Percentiles rank a stretch among this genome's conserved stretches.
Conservation (phyloP, 768 basidiomycete genomes). For the Tylopilus balloui region DNA sequence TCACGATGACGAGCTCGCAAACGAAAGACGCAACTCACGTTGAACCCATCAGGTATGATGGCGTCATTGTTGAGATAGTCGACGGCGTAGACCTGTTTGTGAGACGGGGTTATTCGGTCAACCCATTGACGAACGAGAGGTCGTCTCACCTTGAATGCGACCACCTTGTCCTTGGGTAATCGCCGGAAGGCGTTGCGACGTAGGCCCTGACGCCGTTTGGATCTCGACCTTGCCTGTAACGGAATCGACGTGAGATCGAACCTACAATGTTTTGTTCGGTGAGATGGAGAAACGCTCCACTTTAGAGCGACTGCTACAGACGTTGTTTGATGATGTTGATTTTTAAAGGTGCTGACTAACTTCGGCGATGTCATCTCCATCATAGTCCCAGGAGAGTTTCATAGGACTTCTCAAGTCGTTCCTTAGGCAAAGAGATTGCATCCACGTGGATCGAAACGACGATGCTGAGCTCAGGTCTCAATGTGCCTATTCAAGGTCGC, state of each 20-base stretch:
- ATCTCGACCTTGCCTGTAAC: slow-evolving; percentile 38
- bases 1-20: background rate
- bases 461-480: no score
- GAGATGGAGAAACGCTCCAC: no score
- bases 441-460: no score
- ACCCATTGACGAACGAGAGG: background rate
- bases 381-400: no score
- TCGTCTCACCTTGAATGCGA: slow-evolving; percentile 36
- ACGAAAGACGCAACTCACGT: slow-evolving; percentile 1
- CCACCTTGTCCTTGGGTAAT: slow-evolving; percentile 52
- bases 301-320: no score
- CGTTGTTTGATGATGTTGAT: slow-evolving; percentile 8
- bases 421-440: no score
- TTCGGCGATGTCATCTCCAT: background rate
- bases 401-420: no score
- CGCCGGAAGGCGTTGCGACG: slow-evolving; percentile 46
- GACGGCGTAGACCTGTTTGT: slow-evolving; percentile 15
- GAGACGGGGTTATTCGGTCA: no score
- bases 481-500: no score
- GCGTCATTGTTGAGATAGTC: slow-evolving; percentile 32
- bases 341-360: slow-evolving; percentile 9
- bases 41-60: slow-evolving; percentile 12
- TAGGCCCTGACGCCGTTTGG: slow-evolving; percentile 48
- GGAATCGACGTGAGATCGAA: background rate
- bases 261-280: no score